Percentiles rank a stretch among this genome's conserved stretches.
Conservation (phyloP, 768 basidiomycete species). For the Lentinula detonsa region DNA sequence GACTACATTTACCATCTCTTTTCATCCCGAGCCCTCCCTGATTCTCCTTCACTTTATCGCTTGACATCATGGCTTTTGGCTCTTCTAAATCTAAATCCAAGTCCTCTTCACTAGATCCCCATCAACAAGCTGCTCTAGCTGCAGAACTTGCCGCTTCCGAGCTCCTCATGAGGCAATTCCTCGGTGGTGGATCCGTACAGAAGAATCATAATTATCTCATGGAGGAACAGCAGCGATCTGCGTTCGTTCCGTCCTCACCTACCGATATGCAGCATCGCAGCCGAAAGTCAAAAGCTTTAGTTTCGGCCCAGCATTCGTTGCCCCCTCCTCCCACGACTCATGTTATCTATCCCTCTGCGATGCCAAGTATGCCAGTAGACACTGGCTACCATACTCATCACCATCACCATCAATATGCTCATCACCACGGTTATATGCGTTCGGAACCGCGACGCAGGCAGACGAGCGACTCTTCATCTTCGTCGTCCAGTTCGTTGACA, state of each 20-base stretch:
- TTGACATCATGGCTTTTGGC: neutral
- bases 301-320: neutral
- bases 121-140: neutral
- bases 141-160: neutral
- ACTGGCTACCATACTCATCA: neutral
- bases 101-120: neutral
- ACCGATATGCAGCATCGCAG: neutral
- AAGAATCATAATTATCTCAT: neutral
- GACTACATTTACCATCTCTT: neutral
- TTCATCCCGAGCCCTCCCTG: neutral
- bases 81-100: neutral
- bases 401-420: neutral
- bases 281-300: neutral
- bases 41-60: neutral
- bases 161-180: neutral
- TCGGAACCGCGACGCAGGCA: neutral
- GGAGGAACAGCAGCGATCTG: conserved; percentile 1
- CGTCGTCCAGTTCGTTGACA: neutral
- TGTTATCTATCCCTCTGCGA: neutral
- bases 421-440: neutral
- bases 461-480: neutral
- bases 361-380: neutral
- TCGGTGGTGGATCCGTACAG: neutral
- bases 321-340: neutral
- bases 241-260: neutral